Evolutionary conservation across 257 asterid species (phyloP), one percentile per base, ranked within the genome.

Genomic region (Solanum etuberosum): DNA sequence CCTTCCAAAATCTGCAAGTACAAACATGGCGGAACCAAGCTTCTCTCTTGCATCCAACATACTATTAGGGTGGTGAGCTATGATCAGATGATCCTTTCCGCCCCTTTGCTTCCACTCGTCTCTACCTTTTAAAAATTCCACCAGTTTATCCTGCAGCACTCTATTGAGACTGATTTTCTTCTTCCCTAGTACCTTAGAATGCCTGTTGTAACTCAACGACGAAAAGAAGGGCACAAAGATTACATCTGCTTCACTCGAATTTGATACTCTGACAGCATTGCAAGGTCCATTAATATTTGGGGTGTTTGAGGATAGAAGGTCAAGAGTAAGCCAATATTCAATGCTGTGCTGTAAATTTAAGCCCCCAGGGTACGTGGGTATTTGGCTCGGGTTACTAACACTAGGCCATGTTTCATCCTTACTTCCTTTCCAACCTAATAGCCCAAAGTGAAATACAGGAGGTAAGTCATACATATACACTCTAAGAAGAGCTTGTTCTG

Each of bases 41-140:
- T 91, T 91, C 86, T 88, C 86, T 83, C 99, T 91, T 15, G 97
- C 98, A 57, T 83, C 4, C 86, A 92, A 83, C 97, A 95, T 87
- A 88, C 99, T 96, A 90, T 94, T 96, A 3, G 99, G 98, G 88
- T 94, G 98, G 88, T 94, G 98, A 7, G 97, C 98, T 6, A 94
- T 86, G 27, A 94, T 90, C 77, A 96, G 65, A 87, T 96, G 99
- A 92, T 96, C 95, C 87, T 89, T 94, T 72, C 98, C 99, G 4
- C 91, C 92, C 31, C 43, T 77, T 35, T 89, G 88, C 71, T 83
- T 93, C 98, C 98, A 95, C 88, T 96, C 98, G 13, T 89, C 92
- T 85, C 89, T 87, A 12, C 91, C 86, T 37, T 61, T 85, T 92
- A 96, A 90, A 71, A 92, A 93, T 73, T 89, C 88, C 40, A 95